Conservation (phyloP, 2,329 filamentous ascomycete species). For the Phyllosticta citriasiana region DNA sequence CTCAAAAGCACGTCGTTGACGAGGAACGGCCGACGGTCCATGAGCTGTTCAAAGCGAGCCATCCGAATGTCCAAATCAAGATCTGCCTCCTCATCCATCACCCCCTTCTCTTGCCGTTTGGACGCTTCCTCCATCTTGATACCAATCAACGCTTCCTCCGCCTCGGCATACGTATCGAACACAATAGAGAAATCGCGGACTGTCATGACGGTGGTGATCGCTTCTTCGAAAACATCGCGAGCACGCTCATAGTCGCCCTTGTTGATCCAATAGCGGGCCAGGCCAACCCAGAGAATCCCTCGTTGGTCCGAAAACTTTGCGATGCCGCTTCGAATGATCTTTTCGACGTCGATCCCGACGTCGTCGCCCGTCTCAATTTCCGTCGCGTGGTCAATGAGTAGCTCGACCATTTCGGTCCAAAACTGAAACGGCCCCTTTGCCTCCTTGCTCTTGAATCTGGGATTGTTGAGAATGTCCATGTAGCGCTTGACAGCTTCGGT, state of each 20-base stretch:
- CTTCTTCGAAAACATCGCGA: slow-evolving; percentile 89
- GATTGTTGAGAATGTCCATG: slow-evolving; percentile 84
- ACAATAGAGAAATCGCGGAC: slow-evolving; percentile 94
- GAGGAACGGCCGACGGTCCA: slow-evolving; percentile 92
- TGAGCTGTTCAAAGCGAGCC: slow-evolving; percentile 95
- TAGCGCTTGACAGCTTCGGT: slow-evolving; percentile 87
- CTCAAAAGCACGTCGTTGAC: slow-evolving; percentile 91
- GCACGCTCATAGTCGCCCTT: slow-evolving; percentile 87
- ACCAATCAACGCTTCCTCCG: slow-evolving; percentile 91
- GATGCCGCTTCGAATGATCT: slow-evolving; percentile 87
- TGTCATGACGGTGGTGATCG: slow-evolving; percentile 96
- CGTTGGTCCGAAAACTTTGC: slow-evolving; percentile 84
- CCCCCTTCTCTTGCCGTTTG: slow-evolving; percentile 65
- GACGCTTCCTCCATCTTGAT: slow-evolving; percentile 84
- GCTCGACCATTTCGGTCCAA: slow-evolving; percentile 95
- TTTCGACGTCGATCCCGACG: slow-evolving; percentile 78
- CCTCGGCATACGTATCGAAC: slow-evolving; percentile 93
- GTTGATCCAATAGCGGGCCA: slow-evolving; percentile 95
- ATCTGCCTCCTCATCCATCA: slow-evolving; percentile 72
- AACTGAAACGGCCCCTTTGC: slow-evolving; percentile 93
- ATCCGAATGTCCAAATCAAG: slow-evolving; percentile 93
- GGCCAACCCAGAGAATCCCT: slow-evolving; percentile 86
- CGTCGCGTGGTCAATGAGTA: slow-evolving; percentile 82
- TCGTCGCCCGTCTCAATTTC: slow-evolving; percentile 74
- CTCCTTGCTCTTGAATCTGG: slow-evolving; percentile 82